Percentiles rank a stretch among this genome's conserved stretches.
Evolutionary conservation across 192 early-diverging fungal species (phyloP).

Genomic region (Podila epigama): DNA sequence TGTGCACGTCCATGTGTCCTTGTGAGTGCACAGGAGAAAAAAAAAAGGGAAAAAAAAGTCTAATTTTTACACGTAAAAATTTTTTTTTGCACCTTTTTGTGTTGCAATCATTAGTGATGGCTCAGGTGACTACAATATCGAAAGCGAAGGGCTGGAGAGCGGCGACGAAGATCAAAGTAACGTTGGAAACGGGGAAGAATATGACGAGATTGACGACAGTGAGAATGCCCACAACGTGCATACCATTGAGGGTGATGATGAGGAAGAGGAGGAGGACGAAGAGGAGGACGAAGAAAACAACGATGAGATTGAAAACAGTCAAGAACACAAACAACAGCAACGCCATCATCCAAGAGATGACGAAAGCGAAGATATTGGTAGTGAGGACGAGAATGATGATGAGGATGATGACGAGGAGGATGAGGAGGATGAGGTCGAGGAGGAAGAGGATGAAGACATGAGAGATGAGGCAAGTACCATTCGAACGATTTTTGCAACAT

Average conservation of each 20-base stretch:
- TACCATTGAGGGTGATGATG: slow-evolving; percentile 10
- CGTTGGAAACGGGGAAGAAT: not conserved
- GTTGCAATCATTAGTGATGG: slow-evolving; percentile 20
- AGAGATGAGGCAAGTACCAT: not conserved
- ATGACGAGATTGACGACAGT: not conserved
- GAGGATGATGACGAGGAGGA: too few species aligned
- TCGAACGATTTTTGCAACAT: not conserved
- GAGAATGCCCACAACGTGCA: not conserved
- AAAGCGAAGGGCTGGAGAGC: slow-evolving; percentile 6
- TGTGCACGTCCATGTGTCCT: too few species aligned
- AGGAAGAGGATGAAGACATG: not conserved
- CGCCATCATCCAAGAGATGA: not conserved
- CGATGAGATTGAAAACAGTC: slow-evolving; percentile 9
- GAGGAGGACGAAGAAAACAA: slow-evolving; percentile 7
- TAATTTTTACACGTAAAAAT: not conserved
- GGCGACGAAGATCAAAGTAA: slow-evolving; percentile 17
- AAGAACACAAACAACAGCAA: not conserved
- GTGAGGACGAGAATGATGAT: slow-evolving; percentile 25
- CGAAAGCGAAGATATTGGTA: slow-evolving; percentile 30
- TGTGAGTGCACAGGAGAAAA: too few species aligned
- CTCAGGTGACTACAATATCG: slow-evolving; percentile 19
- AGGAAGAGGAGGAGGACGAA: slow-evolving; percentile 39
- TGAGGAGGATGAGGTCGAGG: slow-evolving; percentile 6
- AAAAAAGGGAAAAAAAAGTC: not conserved
- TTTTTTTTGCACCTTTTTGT: not conserved